These are phyloP conservation scores for Pisolithus albus DNA, from an alignment of 768 basidiomycete species.

Conservation along the genomic window DNA sequence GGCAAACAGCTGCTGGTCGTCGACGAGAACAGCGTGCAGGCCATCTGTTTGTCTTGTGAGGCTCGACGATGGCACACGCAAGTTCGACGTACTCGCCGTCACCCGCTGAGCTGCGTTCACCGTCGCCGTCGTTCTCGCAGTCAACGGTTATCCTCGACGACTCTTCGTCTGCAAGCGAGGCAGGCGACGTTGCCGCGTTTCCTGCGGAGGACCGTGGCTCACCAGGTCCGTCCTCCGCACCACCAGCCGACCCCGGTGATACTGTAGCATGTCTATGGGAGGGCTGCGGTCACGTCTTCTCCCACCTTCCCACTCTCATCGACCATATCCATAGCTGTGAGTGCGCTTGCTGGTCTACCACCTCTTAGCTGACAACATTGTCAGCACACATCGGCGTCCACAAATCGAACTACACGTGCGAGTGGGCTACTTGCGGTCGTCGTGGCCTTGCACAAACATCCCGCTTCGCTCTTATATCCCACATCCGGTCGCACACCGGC, in stretches of 20 bases:
- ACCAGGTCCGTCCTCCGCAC: conserved; percentile 18
- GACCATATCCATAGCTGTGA: conserved; percentile 78
- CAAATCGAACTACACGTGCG: conserved; percentile 82
- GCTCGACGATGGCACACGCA: conserved; percentile 16
- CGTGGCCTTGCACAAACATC: conserved; percentile 81
- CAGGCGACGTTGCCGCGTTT: conserved; percentile 5
- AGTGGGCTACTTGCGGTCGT: conserved; percentile 80
- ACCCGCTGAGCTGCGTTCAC: conserved; percentile 32
- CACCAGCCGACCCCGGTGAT: conserved; percentile 27
- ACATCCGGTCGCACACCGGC: conserved; percentile 88
- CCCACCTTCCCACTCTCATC: conserved; percentile 66
- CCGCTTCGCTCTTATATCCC: conserved; percentile 84
- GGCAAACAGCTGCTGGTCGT: background rate
- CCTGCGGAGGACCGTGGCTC: conserved; percentile 14
- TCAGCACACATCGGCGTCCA: conserved; percentile 77
- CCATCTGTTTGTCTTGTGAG: no score
- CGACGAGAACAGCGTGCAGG: background rate
- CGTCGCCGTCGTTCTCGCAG: conserved; percentile 35
- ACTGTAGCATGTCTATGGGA: conserved; percentile 81
- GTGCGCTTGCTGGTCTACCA: conserved; percentile 16
- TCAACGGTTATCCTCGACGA: conserved; percentile 23
- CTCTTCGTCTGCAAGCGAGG: conserved; percentile 22
- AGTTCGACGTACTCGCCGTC: conserved; percentile 28
- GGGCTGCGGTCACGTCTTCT: conserved; percentile 68
- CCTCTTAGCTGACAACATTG: background rate